Evolutionary conservation across 352 stramenopile species (phyloP).

Genomic region (Phytophthora pistaciae): DNA sequence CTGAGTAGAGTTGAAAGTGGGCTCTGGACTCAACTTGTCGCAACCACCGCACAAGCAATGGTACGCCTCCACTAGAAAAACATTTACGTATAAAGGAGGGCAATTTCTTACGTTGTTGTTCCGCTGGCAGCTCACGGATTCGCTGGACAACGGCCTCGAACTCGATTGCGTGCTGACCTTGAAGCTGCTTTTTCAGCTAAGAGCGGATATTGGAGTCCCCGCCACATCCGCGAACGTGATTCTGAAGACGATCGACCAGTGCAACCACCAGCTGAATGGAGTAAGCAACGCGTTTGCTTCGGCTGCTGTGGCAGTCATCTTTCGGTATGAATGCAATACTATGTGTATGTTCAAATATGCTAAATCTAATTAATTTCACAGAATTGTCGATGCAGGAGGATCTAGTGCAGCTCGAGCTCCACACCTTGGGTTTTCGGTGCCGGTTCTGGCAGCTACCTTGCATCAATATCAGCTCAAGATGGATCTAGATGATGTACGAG

Average conservation of each 20-base stretch:
- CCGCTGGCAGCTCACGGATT: slow-evolving; percentile 30
- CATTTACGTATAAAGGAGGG: too few relatives aligned
- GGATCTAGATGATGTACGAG: slow-evolving; percentile 19
- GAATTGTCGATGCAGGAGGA: slow-evolving; percentile 5
- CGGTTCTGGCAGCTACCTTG: slow-evolving; percentile 21
- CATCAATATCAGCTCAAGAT: slow-evolving; percentile 25
- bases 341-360: neutral
- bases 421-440: slow-evolving; percentile 1
- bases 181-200: slow-evolving; percentile 28
- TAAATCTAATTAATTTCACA: neutral
- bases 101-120: neutral
- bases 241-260: slow-evolving; percentile 36
- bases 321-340: slow-evolving; percentile 21
- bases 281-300: slow-evolving; percentile 17
- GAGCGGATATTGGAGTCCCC: slow-evolving; percentile 14
- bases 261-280: slow-evolving; percentile 10
- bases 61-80: slow-evolving; percentile 4
- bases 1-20: slow-evolving; percentile 11
- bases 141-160: slow-evolving; percentile 13
- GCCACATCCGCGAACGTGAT: slow-evolving; percentile 28
- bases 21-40: slow-evolving; percentile 25
- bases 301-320: slow-evolving; percentile 18
- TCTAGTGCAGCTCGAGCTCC: slow-evolving; percentile 7
- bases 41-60: slow-evolving; percentile 37
- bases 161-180: slow-evolving; percentile 36